Percentiles rank a stretch among this genome's conserved stretches.
Evolutionary conservation across 331 rosid species (phyloP).

Genomic region (Cydonia oblonga): DNA sequence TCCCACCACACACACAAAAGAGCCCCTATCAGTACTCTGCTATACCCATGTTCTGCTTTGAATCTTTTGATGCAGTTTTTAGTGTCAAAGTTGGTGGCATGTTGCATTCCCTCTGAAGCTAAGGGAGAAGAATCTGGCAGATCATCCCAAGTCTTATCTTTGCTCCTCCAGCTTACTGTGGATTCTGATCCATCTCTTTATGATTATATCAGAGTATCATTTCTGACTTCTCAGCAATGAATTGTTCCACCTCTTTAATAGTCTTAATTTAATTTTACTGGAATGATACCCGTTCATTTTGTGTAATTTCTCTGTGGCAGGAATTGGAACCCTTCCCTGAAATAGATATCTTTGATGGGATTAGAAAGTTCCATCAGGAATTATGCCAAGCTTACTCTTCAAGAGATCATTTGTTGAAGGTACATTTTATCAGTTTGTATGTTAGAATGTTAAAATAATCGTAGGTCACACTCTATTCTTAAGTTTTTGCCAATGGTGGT

Average conservation of each 20-base stretch:
- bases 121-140: slow-evolving; percentile 28
- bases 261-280: neutral
- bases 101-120: slow-evolving; percentile 53
- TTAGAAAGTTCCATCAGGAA: slow-evolving; percentile 59
- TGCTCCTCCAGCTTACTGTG: slow-evolving; percentile 55
- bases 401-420: slow-evolving; percentile 71
- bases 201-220: slow-evolving; percentile 65
- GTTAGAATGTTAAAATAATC: neutral
- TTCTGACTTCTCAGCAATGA: slow-evolving; percentile 14
- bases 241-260: slow-evolving; percentile 7
- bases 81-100: slow-evolving; percentile 75
- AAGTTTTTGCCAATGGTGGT: neutral
- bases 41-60: slow-evolving; percentile 9
- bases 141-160: slow-evolving; percentile 47
- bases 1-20: neutral
- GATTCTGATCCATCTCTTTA: slow-evolving; percentile 68
- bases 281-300: neutral
- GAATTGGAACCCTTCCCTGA: slow-evolving; percentile 86
- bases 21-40: neutral
- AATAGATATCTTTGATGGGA: slow-evolving; percentile 46
- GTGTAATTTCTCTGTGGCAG: slow-evolving; percentile 28
- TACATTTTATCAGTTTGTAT: slow-evolving; percentile 2
- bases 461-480: neutral
- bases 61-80: slow-evolving; percentile 47
- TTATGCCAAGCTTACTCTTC: slow-evolving; percentile 61